Evolutionary conservation across 805 yeast species (phyloP), one percentile per base, ranked within the genome.

Genomic region (Komagataella kurtzmanii): DNA sequence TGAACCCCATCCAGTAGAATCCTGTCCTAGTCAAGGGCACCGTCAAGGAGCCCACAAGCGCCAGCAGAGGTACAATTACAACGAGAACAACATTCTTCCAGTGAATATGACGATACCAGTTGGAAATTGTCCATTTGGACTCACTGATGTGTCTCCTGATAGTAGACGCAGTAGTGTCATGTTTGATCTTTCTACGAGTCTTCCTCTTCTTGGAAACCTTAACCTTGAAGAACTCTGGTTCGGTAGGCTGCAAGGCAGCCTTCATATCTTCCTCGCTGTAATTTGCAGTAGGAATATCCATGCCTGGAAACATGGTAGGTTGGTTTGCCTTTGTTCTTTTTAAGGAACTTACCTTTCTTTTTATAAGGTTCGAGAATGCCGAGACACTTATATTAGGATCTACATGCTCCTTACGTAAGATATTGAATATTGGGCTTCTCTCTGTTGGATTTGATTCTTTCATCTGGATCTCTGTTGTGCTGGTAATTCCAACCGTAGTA

Each of bases 81-180:
- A 82, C 77, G 54, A 82, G 68, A 12, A 75, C 64, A 49, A 81
- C 65, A 61, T 85, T 83, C 57, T 80, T 69, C 95, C 95, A 87
- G 65, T 84, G 84, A 55, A 87, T 71, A 66, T 85, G 87, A 57
- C 79, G 66, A 63, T 80, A 72, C 81, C 88, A 84, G 67, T 85
- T 85, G 58, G 75, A 56, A 55, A 77, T 63, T n/a, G 90, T 84
- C 82, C 85, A 80, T 6, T 88, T 85, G 66, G 83, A 73, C 61
- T 85, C 90, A 24, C 84, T 74, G 50, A 84, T 80, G 64, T 82
- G 88, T 18, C 66, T 53, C 47, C 68, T 54, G 19, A 45, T 52
- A 54, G 36, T 55, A 53, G 61, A 50, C 2, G 56, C 54, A 5
- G 61, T 51, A 10, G 59, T 51, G 45, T 54, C 49, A 3, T 54